Conservation (phyloP, 306 rosid species). For the Acacia crassicarpa region DNA sequence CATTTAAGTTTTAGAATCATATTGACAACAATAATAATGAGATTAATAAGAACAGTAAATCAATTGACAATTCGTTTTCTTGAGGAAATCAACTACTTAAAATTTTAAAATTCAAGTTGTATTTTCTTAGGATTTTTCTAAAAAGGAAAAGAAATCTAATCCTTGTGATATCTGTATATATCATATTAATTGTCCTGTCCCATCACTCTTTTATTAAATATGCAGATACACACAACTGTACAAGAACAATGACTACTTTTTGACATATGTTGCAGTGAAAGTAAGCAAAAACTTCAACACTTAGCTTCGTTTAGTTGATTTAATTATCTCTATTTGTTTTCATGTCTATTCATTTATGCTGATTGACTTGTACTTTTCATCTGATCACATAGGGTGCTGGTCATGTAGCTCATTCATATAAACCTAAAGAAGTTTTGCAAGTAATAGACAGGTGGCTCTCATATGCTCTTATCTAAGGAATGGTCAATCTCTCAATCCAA, state of each 20-base stretch:
- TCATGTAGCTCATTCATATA: conserved; percentile 45
- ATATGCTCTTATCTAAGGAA: conserved; percentile 31
- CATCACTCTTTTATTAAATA: neutral
- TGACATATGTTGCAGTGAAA: conserved; percentile 43
- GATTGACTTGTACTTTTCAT: neutral
- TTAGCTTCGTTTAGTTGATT: neutral
- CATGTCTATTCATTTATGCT: neutral
- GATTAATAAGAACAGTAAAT: too few relatives aligned
- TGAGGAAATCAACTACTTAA: too few relatives aligned
- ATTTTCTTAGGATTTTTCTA: too few relatives aligned
- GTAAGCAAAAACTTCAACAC: conserved; percentile 20
- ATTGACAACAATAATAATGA: too few relatives aligned
- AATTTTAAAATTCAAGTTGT: too few relatives aligned
- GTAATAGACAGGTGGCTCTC: conserved; percentile 43
- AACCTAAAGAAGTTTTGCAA: conserved; percentile 38
- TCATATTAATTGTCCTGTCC: neutral
- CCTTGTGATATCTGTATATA: neutral
- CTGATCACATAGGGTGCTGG: conserved; percentile 42
- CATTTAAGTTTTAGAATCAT: too few relatives aligned
- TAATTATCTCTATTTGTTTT: neutral
- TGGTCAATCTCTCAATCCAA: neutral
- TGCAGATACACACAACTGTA: conserved; percentile 38
- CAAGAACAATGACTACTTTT: conserved; percentile 37
- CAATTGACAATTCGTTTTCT: too few relatives aligned
- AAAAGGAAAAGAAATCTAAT: neutral